These are phyloP conservation scores for Hyphopichia burtonii DNA, from an alignment of 1,139 yeast species.

Conservation along the genomic window DNA sequence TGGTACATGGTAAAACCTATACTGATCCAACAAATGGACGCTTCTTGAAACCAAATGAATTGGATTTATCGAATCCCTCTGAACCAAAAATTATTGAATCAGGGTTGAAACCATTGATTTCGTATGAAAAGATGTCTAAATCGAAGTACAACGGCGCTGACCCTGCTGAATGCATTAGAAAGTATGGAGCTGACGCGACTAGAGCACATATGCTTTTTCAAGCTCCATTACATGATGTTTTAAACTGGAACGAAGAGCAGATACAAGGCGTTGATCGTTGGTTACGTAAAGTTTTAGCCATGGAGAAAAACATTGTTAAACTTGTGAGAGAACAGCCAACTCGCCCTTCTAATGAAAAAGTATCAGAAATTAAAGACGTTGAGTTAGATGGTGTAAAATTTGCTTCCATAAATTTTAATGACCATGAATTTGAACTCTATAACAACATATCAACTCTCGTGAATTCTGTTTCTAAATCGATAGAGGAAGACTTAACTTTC, in stretches of 20 bases:
- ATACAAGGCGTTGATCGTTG: slow-evolving; percentile 87
- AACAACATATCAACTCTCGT: slow-evolving; percentile 55
- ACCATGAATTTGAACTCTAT: slow-evolving; percentile 54
- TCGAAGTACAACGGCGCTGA: slow-evolving; percentile 94
- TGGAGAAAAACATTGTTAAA: slow-evolving; percentile 24
- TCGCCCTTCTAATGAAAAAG: slow-evolving; percentile 2
- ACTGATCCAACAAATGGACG: slow-evolving; percentile 69
- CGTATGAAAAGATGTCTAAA: slow-evolving; percentile 93
- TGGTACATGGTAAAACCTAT: slow-evolving; percentile 93
- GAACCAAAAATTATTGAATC: slow-evolving; percentile 49
- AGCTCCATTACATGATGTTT: slow-evolving; percentile 80
- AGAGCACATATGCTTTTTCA: slow-evolving; percentile 93
- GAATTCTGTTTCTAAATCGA: slow-evolving; percentile 53
- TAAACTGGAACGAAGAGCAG: slow-evolving; percentile 88
- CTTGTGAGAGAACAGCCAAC: neutral
- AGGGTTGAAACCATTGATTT: slow-evolving; percentile 51
- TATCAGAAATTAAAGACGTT: slow-evolving; percentile 11
- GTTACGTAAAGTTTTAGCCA: slow-evolving; percentile 61
- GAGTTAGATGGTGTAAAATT: slow-evolving; percentile 19
- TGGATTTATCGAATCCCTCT: slow-evolving; percentile 36
- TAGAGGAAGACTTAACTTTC: slow-evolving; percentile 59
- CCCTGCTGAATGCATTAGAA: slow-evolving; percentile 72
- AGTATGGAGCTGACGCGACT: slow-evolving; percentile 91
- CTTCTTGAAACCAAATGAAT: slow-evolving; percentile 76
- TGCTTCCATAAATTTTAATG: slow-evolving; percentile 24